Base-by-base conservation (phyloP, 768 basidiomycete species). In the Vararia minispora region DNA sequence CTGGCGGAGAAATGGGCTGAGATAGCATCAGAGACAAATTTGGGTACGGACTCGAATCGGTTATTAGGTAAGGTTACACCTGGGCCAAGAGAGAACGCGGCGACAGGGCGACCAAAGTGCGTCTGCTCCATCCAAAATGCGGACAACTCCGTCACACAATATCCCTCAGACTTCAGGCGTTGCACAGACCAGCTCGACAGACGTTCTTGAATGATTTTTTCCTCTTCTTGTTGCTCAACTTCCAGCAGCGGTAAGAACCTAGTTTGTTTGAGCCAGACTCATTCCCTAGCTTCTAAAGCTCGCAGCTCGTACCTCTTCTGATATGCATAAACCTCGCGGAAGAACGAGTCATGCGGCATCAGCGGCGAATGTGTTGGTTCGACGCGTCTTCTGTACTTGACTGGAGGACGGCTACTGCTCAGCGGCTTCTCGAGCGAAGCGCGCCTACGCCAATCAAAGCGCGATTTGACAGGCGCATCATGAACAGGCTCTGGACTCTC, bases 71-170 rank as follows among this genome's bases (percentile, higher is more conserved):
- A 60, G 10, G 57, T 52, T 2, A 76, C 46, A 1, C 83, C 81
- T 13, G 83, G 73, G 23, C 83, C 76, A 1, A 76, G 53, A 1
- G 58, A 52, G 49, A 90, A 88, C 3, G 68, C 66, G 0, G 82
- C 85, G 5, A 80, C 68, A 2, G 74, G 76, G 28, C 70, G 69
- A 1, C 78, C 80, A 54, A 72, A 78, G 39, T 72, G 69, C 17
- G 66, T 71, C n/a, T 62, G 65, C 40, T 75, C 66, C 27, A 79
- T 54, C 84, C 81, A 86, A 51, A 69, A 88, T 0, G 71, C 83
- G 12, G 59, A 66, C 17, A 88, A 59, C 13, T 64, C 74, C 0
- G 75, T 78, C 23, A 90, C 51, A 36, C 76, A 72, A 49, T 85
- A 88, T 0, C 87, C 87, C 47, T 81, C 79, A n/a, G 69, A 60